A percentile compares a stretch with the other conserved stretches of the same genome.
Evolutionary conservation across 1,139 yeast genomes (phyloP).

Genomic region (Yamadazyma conglobata): DNA sequence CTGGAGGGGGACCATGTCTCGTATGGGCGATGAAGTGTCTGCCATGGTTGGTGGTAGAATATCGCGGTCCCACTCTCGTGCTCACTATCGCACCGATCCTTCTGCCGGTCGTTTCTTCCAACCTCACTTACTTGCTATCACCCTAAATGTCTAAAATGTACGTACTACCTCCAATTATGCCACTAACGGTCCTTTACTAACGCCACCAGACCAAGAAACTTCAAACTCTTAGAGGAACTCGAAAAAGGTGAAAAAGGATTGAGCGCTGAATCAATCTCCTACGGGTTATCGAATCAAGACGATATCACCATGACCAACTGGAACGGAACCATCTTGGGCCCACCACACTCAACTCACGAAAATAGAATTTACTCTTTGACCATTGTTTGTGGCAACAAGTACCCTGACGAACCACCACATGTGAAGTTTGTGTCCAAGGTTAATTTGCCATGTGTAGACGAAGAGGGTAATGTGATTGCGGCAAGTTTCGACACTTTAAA

Average conservation of each 20-base stretch:
- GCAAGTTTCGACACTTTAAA: constrained; percentile 65
- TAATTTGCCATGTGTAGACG: constrained; percentile 86
- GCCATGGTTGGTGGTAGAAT: too few relatives aligned
- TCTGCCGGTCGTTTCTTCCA: neutral
- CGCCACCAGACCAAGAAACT: constrained; percentile 74
- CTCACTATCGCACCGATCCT: neutral
- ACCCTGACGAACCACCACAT: constrained; percentile 86
- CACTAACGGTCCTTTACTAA: constrained; percentile 6
- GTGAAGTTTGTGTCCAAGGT: constrained; percentile 79
- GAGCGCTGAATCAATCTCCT: constrained; percentile 95
- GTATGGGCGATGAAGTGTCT: constrained; percentile 3
- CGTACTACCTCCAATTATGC: constrained; percentile 1
- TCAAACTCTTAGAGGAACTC: constrained; percentile 88
- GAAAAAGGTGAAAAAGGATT: constrained; percentile 98
- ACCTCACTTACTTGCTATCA: neutral
- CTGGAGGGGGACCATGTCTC: constrained; percentile 2
- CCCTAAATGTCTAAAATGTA: constrained; percentile 14
- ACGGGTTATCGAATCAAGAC: constrained; percentile 83
- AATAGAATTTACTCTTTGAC: constrained; percentile 86
- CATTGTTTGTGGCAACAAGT: constrained; percentile 76
- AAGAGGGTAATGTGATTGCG: constrained; percentile 62
- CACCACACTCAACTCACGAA: constrained; percentile 92
- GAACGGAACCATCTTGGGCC: constrained; percentile 97
- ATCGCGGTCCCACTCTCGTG: neutral
- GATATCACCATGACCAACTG: constrained; percentile 90